These are phyloP conservation scores for Ochromonas danica DNA, from an alignment of 108 stramenopile species.

Conservation along the genomic window DNA sequence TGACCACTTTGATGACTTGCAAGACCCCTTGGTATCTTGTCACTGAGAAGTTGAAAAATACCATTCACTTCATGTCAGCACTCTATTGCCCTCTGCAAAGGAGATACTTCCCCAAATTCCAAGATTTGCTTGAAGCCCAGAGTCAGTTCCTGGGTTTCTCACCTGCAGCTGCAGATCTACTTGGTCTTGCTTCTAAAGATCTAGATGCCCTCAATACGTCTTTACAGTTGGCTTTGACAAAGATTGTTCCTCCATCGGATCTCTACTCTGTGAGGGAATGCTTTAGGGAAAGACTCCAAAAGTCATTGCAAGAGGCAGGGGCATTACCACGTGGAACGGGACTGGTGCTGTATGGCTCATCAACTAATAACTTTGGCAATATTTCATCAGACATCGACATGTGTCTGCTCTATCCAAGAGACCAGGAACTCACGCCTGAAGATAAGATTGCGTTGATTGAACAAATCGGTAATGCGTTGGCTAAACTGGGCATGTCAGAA, in stretches of 20 bases:
- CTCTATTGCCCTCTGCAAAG: background rate
- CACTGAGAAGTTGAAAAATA: background rate
- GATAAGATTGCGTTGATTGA: background rate
- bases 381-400: slow-evolving; percentile 58
- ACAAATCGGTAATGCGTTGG: slow-evolving; percentile 64
- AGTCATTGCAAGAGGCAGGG: background rate
- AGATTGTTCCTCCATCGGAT: background rate
- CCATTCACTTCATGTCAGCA: background rate
- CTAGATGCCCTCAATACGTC: background rate
- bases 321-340: slow-evolving; percentile 37
- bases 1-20: background rate
- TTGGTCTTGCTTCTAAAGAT: background rate
- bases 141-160: background rate
- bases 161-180: background rate
- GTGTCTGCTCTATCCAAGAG: slow-evolving; percentile 40
- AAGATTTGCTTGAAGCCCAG: background rate
- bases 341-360: slow-evolving; percentile 54
- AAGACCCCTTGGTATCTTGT: background rate
- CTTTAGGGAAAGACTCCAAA: background rate
- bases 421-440: background rate
- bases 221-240: background rate
- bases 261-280: background rate
- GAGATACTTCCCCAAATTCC: background rate
- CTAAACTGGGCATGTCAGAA: slow-evolving; percentile 70
- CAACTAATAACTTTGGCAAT: slow-evolving; percentile 56